A percentile compares a stretch with the other conserved stretches of the same genome.
Conservation (phyloP, 352 stramenopile species). For the Globisporangium parvum region DNA sequence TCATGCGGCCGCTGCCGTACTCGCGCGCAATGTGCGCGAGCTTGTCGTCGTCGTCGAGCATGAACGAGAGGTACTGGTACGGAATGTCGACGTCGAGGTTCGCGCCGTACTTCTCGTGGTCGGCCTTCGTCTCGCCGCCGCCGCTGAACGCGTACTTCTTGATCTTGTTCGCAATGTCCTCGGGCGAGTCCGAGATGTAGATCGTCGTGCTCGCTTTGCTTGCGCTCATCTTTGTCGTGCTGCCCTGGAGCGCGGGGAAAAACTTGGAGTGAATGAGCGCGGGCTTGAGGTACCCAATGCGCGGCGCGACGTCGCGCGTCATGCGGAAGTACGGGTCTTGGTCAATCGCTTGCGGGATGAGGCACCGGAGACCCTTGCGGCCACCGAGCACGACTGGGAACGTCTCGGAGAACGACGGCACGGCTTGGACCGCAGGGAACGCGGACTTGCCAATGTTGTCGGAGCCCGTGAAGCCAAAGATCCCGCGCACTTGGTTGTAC, state of each 20-base stretch:
- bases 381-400: slow-evolving; percentile 92
- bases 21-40: slow-evolving; percentile 91
- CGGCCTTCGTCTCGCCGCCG: slow-evolving; percentile 96
- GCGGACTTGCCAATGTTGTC: slow-evolving; percentile 99
- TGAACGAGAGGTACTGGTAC: slow-evolving; percentile 99
- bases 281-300: slow-evolving; percentile 95
- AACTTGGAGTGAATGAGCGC: slow-evolving; percentile 99
- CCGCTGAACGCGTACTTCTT: slow-evolving; percentile 90
- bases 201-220: slow-evolving; percentile 96
- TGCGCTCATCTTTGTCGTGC: slow-evolving; percentile 98
- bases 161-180: slow-evolving; percentile 93
- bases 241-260: slow-evolving; percentile 97
- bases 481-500: slow-evolving; percentile 96
- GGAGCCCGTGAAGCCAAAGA: slow-evolving; percentile 98
- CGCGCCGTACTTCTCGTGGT: slow-evolving; percentile 97
- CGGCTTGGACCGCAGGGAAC: slow-evolving; percentile 98
- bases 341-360: slow-evolving; percentile 99
- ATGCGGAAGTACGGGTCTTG: slow-evolving; percentile 99
- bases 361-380: slow-evolving; percentile 90
- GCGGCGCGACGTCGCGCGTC: slow-evolving; percentile 98
- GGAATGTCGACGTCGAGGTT: slow-evolving; percentile 98
- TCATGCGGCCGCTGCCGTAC: slow-evolving; percentile 94
- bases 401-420: slow-evolving; percentile 96
- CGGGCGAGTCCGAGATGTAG: slow-evolving; percentile 97
- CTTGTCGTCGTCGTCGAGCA: slow-evolving; percentile 98